These are phyloP conservation scores for Aureobasidium sp. DNA, from an alignment of 2,329 filamentous ascomycete species.

Conservation along the genomic window DNA sequence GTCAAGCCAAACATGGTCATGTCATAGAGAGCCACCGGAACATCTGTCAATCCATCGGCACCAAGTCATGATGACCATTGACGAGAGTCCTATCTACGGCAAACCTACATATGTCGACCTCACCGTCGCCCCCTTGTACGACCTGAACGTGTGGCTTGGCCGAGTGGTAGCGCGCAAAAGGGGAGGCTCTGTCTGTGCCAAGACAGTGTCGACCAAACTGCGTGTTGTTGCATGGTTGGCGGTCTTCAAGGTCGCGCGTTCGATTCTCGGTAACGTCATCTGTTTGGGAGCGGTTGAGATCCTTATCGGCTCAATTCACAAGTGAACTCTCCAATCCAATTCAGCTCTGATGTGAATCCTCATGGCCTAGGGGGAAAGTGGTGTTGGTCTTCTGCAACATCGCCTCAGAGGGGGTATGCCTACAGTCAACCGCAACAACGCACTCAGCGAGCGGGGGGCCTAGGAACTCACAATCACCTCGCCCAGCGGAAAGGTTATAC, in stretches of 20 bases:
- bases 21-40: no score
- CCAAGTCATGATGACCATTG: no score
- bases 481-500: conserved; percentile 14
- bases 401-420: conserved; percentile 5
- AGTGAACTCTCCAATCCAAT: background rate
- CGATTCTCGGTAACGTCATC: background rate
- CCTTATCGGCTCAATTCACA: background rate
- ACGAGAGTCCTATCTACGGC: no score
- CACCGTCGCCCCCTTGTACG: background rate
- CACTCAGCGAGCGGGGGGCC: conserved; percentile 1
- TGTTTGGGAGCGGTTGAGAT: background rate
- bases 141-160: conserved; percentile 4
- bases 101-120: conserved; percentile 1
- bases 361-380: conserved; percentile 9
- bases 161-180: conserved; percentile 4
- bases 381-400: background rate
- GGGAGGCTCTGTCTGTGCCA: background rate
- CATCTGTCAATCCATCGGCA: no score
- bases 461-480: conserved; percentile 10
- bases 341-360: background rate
- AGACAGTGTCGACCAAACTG: background rate
- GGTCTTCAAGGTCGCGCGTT: background rate
- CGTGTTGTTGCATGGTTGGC: background rate
- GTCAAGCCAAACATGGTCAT: no score
- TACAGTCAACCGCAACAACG: conserved; percentile 14